Conservation (phyloP, 164 flowering plant species). For the Vitis vinifera region ASM3070453v1 NC_081808.1:21263001-21263500, state of each 20-base stretch:
- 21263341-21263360: no score
- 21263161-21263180: not conserved
- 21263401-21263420: no score
- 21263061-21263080: constrained; percentile 81
- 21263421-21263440: no score
- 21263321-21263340: no score
- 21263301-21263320: constrained; percentile 12
- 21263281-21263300: not conserved
- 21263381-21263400: no score
- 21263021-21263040: not conserved
- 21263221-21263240: not conserved
- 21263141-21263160: not conserved
- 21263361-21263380: no score
- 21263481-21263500: no score
- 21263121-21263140: constrained; percentile 66
- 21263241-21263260: not conserved
- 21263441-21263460: no score
- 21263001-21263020: not conserved
- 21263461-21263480: no score
- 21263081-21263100: constrained; percentile 78
- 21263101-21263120: constrained; percentile 55
- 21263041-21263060: not conserved
- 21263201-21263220: not conserved
- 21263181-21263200: not conserved
- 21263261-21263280: not conserved